Base-by-base conservation (phyloP, 2,329 filamentous ascomycete species). In the Neopestalotiopsis sp. region DNA sequence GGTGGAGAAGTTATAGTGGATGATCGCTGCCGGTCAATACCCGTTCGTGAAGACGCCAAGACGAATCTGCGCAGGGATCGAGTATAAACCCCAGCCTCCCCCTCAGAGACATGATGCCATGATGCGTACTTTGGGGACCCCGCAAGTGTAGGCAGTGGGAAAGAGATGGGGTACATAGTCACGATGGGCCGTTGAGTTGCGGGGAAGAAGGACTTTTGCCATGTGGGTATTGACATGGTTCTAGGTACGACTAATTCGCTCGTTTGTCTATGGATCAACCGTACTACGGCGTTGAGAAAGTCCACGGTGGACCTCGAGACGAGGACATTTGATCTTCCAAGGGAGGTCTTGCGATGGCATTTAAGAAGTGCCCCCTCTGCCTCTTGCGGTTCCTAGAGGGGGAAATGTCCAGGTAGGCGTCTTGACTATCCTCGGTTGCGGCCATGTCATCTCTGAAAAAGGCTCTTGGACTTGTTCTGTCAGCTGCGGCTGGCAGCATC, bases 101-200 rank as follows among this genome's bases (percentile, higher is more conserved):
- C 45, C 6, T 38, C 42, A 53, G 6, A 53, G 45, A 17, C 45
- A 53, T 53, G 45, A 53, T 53, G 45, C 45, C 45, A 53, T 53
- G 45, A 53, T 53, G 45, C 45, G 45, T 53, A 20, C 45, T 53
- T 53, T 53, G n/a, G 45, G 45, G 45, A 53, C 45, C 45, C 45
- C 45, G 45, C 45, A 53, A 53, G 45, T 53, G 17, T 17, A 20
- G 14, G 9, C 4, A 4, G 20, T n/a, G 45, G 45, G n/a, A 10
- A 10, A 38, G 3, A 38, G 34, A 38, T 38, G 34, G 34, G 34
- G 34, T 38, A 38, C 24, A 28, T 28, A 38, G 10, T 38, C 34
- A 38, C 10, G 6, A 38, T 38, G 34, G 34, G 34, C 34, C 34
- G 34, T 53, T 10, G 17, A n/a, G 7, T n/a, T 24, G 45, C 45